These are phyloP conservation scores for Zalaria sp. DNA, from an alignment of 2,329 filamentous ascomycete species.

Conservation along the genomic window DNA sequence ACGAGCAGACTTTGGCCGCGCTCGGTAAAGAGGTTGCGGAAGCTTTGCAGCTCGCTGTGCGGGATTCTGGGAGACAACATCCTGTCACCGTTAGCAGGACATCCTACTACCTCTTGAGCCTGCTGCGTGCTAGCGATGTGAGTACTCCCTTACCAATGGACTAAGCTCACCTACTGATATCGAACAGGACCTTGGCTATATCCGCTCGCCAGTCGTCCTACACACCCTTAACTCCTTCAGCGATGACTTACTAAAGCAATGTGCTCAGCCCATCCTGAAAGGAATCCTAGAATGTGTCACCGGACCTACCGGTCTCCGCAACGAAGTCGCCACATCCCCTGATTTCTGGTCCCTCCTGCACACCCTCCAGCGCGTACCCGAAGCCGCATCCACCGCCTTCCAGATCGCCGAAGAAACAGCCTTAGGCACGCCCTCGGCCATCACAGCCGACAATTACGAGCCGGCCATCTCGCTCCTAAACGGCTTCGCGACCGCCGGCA, in stretches of 20 bases:
- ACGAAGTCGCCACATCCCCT: slow-evolving; percentile 88
- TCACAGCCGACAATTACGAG: slow-evolving; percentile 93
- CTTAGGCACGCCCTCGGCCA: slow-evolving; percentile 56
- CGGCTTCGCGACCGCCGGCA: slow-evolving; percentile 75
- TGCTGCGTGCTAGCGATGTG: slow-evolving; percentile 77
- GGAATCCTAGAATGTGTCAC: slow-evolving; percentile 71
- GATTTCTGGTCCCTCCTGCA: slow-evolving; percentile 93
- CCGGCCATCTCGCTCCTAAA: slow-evolving; percentile 72
- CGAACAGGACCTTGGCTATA: slow-evolving; percentile 67
- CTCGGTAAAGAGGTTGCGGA: slow-evolving; percentile 72
- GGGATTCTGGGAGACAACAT: slow-evolving; percentile 67
- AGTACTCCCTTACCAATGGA: slow-evolving; percentile 20
- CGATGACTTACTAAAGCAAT: slow-evolving; percentile 60
- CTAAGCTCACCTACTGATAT: slow-evolving; percentile 3
- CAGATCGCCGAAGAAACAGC: slow-evolving; percentile 71
- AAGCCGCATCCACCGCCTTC: slow-evolving; percentile 67
- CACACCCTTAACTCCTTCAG: slow-evolving; percentile 84
- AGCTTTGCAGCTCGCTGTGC: slow-evolving; percentile 64
- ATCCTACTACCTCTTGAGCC: slow-evolving; percentile 70
- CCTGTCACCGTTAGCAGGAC: slow-evolving; percentile 71
- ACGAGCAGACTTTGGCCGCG: slow-evolving; percentile 54
- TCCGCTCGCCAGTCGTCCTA: slow-evolving; percentile 80
- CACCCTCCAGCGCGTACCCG: slow-evolving; percentile 50
- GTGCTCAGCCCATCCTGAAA: slow-evolving; percentile 60
- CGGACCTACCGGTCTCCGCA: slow-evolving; percentile 62